Conservation (phyloP, 352 stramenopile species). For the Globisporangium nagaii region DNA sequence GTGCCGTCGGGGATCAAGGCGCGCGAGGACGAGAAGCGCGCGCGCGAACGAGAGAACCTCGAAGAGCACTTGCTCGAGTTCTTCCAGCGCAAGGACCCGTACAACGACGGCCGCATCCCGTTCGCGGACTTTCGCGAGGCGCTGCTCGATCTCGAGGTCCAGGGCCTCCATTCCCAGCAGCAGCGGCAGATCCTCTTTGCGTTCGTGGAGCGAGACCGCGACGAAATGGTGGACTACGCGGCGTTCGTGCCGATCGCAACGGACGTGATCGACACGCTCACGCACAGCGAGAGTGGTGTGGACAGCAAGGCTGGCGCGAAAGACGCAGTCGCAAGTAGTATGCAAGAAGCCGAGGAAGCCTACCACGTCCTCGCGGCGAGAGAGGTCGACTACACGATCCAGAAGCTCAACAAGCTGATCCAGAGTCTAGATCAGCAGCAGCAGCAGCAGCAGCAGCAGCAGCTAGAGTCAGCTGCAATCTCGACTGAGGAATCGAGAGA, state of each 20-base stretch:
- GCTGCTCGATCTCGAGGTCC: conserved; percentile 34
- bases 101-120: conserved; percentile 54
- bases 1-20: conserved; percentile 35
- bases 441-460: conserved; percentile 5
- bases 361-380: conserved; percentile 24
- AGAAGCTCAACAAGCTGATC: conserved; percentile 32
- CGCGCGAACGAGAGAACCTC: conserved; percentile 28
- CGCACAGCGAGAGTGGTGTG: background rate
- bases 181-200: conserved; percentile 49
- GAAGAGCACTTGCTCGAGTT: conserved; percentile 57
- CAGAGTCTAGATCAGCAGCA: conserved; percentile 21
- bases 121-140: conserved; percentile 40
- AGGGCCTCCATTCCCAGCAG: conserved; percentile 12
- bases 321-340: conserved; percentile 1
- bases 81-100: conserved; percentile 57
- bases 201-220: conserved; percentile 42
- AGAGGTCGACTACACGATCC: conserved; percentile 36
- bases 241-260: conserved; percentile 38
- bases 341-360: conserved; percentile 18
- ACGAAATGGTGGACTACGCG: conserved; percentile 57
- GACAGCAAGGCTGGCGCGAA: conserved; percentile 11
- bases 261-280: conserved; percentile 47
- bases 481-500: conserved; percentile 6
- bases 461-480: background rate
- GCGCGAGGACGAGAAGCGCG: conserved; percentile 28